Evolutionary conservation across 768 basidiomycete species (phyloP), one percentile per base, ranked within the genome.

Genomic region (Boletellus ananiceps): DNA sequence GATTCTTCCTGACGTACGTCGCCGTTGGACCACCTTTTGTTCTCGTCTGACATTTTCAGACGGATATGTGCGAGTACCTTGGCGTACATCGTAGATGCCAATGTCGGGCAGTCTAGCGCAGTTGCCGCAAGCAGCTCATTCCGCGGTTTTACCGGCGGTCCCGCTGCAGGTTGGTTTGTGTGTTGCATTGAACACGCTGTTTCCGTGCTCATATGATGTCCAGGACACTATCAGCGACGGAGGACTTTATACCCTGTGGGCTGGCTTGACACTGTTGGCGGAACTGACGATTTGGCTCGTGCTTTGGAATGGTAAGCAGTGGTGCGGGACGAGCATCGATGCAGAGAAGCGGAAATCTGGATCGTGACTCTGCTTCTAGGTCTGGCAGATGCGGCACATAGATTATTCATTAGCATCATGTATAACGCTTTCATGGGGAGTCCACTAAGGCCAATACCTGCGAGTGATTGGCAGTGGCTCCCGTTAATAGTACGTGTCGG

Each of bases 41-140:
- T 5, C 15, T 25, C 4, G 2, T n/a, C 27, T 57, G 16, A 49
- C 15, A 14, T 33, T 16, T 5, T 36, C 12, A 81, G 78, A 61
- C 74, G 74, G 66, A 80, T 83, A 43, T 87, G 87, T 62, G 69
- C 83, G 0, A 83, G 81, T 37, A 84, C 86, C 0, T 70, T 96
- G 29, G 85, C 92, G 0, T 94, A 93, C 62, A 79, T 94, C 32
- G 90, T 93, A 3, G 92, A 96, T 61, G 82, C 90, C 8, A 96
- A 94, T 57, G 73, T 75, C 3, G 93, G 93, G 6, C 78, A 83
- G 14, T 85, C 88, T 0, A 82, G 81, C 2, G 90, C 88, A 0
- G 79, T 82, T 8, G 89, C 92, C 0, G 69, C 77, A 32, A 94
- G 94, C 64, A 84, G 83, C 41, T 78, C 78, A 16, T 85, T 88